These are phyloP conservation scores for Danielia reshetovae DNA, from an alignment of 805 yeast species.

Conservation along the genomic window DNA sequence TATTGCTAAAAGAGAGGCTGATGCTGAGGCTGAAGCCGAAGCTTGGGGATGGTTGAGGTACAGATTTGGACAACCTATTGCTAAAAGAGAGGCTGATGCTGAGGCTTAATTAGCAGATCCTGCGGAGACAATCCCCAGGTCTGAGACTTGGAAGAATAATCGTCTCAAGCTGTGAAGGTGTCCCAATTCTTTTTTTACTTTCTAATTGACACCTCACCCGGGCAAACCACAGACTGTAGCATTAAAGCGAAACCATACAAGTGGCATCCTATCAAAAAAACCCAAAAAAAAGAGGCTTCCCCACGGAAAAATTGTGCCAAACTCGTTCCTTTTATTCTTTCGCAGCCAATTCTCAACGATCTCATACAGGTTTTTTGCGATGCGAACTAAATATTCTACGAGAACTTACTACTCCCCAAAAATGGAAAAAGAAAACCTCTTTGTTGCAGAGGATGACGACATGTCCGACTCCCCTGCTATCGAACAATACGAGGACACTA, in stretches of 20 bases:
- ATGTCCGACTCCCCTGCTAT: conserved; percentile 5
- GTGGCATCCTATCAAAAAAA: no score
- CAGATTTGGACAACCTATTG: conserved; percentile 5
- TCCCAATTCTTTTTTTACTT: no score
- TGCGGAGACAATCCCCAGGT: conserved; percentile 9
- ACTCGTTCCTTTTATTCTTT: no score
- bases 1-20: conserved; percentile 2
- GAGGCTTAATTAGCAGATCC: conserved; percentile 4
- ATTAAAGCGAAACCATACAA: no score
- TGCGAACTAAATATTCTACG: not conserved
- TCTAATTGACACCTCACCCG: conserved; percentile 1
- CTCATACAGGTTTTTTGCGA: no score
- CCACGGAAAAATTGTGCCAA: no score
- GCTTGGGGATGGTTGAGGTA: conserved; percentile 7
- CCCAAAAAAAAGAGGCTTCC: no score
- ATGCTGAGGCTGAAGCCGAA: conserved; percentile 3
- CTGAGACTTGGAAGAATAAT: conserved; percentile 1
- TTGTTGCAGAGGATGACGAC: conserved; percentile 17
- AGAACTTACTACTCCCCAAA: no score
- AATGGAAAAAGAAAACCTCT: conserved; percentile 12
- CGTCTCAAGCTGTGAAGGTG: not conserved
- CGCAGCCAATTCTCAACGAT: no score
- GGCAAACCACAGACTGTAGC: no score
- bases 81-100: conserved; percentile 16
- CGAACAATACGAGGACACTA: conserved; percentile 3